Evolutionary conservation across 1,284 basidiomycete species (phyloP).

Genomic region (Rhodotorula glutinis): DNA sequence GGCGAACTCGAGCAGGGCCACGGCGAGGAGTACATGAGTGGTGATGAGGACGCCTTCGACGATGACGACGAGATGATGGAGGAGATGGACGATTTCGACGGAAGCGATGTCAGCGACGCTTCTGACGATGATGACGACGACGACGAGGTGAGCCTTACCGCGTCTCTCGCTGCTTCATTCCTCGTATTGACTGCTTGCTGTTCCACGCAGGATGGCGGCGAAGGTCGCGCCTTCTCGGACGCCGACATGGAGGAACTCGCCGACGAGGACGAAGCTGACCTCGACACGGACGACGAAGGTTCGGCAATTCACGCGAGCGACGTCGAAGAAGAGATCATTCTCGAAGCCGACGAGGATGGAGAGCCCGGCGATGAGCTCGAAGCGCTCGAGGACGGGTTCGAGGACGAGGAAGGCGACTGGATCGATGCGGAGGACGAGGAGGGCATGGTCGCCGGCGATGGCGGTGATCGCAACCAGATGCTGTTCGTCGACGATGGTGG

Average conservation of each 20-base stretch:
- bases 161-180: not conserved
- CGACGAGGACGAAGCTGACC: slow-evolving; percentile 21
- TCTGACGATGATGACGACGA: slow-evolving; percentile 39
- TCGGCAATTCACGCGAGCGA: slow-evolving; percentile 22
- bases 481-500: slow-evolving; percentile 51
- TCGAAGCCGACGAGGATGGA: slow-evolving; percentile 6
- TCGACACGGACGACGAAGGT: slow-evolving; percentile 10
- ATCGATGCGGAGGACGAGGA: slow-evolving; percentile 50
- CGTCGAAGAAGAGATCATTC: slow-evolving; percentile 22
- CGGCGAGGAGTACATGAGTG: slow-evolving; percentile 41
- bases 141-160: slow-evolving; percentile 18
- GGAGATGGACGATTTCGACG: slow-evolving; percentile 35
- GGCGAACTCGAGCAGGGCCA: slow-evolving; percentile 46
- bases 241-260: slow-evolving; percentile 54
- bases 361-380: slow-evolving; percentile 24
- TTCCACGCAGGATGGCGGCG: slow-evolving; percentile 12
- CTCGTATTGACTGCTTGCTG: too few relatives aligned
- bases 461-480: slow-evolving; percentile 41
- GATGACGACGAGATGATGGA: slow-evolving; percentile 53
- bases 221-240: slow-evolving; percentile 22
- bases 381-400: slow-evolving; percentile 46
- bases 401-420: slow-evolving; percentile 48
- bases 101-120: slow-evolving; percentile 40
- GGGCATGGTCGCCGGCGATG: slow-evolving; percentile 31
- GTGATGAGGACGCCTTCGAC: slow-evolving; percentile 45